These are phyloP conservation scores for Podospora didyma DNA, from an alignment of 495 filamentous ascomycete genomes.

Conservation along the genomic window DNA sequence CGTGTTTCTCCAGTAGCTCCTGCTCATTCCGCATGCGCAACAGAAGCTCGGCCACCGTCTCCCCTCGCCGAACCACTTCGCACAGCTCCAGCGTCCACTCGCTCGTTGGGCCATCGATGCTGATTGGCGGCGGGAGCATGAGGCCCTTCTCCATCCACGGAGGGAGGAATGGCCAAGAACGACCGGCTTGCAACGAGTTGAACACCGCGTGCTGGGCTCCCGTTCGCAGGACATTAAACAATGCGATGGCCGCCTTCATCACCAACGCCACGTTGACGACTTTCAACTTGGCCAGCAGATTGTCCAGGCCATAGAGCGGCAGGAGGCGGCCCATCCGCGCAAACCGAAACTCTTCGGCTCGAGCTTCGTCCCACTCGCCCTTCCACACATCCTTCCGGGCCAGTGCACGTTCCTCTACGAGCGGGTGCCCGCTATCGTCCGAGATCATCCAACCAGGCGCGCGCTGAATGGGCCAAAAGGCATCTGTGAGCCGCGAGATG, in stretches of 20 bases:
- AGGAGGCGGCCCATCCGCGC: conserved; percentile 11
- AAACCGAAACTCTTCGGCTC: conserved; percentile 11
- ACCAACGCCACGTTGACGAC: conserved; percentile 12
- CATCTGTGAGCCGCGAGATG: conserved; percentile 7
- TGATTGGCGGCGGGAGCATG: conserved; percentile 17
- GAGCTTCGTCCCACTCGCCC: conserved; percentile 9
- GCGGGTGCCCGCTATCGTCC: background rate
- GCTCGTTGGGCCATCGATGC: conserved; percentile 20
- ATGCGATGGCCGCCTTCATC: conserved; percentile 17
- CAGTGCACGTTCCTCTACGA: background rate
- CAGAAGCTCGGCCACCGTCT: conserved; percentile 10
- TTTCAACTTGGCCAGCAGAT: background rate
- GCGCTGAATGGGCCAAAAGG: conserved; percentile 11
- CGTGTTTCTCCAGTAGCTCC: conserved; percentile 8
- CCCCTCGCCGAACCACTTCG: conserved; percentile 1
- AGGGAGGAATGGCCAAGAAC: conserved; percentile 25
- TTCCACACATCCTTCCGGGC: conserved; percentile 8
- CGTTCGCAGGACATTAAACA: conserved; percentile 20
- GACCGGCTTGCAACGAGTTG: conserved; percentile 13
- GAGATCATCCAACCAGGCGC: conserved; percentile 18
- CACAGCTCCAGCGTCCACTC: conserved; percentile 19
- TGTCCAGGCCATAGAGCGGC: conserved; percentile 2
- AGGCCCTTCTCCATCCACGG: conserved; percentile 5
- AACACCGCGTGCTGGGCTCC: conserved; percentile 17
- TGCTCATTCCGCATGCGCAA: conserved; percentile 9